Percentiles rank a stretch among this genome's conserved stretches.
phyloP scores from a whole-genome alignment of 371 early-diverging fungal species.

The Entomophthora muscae region DNA sequence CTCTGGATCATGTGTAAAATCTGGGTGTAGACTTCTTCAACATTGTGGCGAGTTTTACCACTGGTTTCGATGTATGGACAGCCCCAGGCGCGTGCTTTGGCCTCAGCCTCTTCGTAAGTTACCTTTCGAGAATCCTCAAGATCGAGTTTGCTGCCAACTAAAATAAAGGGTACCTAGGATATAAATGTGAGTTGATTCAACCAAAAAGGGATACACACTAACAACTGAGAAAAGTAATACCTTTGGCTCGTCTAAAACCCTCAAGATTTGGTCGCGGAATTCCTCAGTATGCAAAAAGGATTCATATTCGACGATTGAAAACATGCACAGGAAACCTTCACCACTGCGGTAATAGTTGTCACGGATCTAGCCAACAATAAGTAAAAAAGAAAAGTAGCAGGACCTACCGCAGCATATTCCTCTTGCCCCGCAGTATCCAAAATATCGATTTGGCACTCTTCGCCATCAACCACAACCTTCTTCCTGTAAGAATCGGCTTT shows the following conservation, averaged over 20 bases:
- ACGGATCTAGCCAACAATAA: slow-evolving; percentile 34
- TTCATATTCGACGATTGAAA: slow-evolving; percentile 66
- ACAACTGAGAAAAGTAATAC: slow-evolving; percentile 15
- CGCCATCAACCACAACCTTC: slow-evolving; percentile 39
- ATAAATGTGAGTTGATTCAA: slow-evolving; percentile 5
- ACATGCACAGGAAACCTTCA: slow-evolving; percentile 81
- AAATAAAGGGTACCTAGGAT: slow-evolving; percentile 51
- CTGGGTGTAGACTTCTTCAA: slow-evolving; percentile 56
- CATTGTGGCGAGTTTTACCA: slow-evolving; percentile 74
- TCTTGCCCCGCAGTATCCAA: slow-evolving; percentile 90
- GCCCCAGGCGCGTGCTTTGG: slow-evolving; percentile 56
- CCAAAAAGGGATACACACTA: not conserved
- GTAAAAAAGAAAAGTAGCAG: not conserved
- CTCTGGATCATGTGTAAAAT: slow-evolving; percentile 48
- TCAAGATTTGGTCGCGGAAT: slow-evolving; percentile 73
- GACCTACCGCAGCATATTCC: slow-evolving; percentile 59
- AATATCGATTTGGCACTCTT: slow-evolving; percentile 77
- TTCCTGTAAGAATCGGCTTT: slow-evolving; percentile 77
- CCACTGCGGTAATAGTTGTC: slow-evolving; percentile 85
- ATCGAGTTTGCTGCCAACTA: slow-evolving; percentile 80
- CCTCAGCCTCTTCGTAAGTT: slow-evolving; percentile 37
- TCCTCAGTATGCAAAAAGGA: slow-evolving; percentile 65
- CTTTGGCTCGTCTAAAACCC: slow-evolving; percentile 69
- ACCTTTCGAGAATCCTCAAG: slow-evolving; percentile 45
- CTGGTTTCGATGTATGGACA: slow-evolving; percentile 72